Evolutionary conservation across 164 flowering plant species (phyloP).

Genomic region (Stephania japonica): DNA sequence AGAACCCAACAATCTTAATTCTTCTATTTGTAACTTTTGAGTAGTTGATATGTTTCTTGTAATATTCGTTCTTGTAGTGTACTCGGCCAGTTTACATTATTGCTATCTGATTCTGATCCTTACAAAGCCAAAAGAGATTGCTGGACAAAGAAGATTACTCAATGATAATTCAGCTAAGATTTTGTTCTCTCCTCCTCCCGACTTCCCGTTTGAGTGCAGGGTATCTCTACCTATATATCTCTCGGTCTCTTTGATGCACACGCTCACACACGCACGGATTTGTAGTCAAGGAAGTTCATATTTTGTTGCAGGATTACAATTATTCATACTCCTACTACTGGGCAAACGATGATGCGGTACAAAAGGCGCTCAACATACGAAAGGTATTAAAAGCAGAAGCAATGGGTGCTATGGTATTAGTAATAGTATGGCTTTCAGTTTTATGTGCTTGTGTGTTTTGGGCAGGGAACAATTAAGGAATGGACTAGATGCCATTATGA

Average conservation of each 20-base stretch:
- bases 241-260: background rate
- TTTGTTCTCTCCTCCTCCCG: background rate
- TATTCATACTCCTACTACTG: slow-evolving; percentile 25
- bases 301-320: slow-evolving; percentile 21
- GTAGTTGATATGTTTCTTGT: background rate
- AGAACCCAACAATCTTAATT: background rate
- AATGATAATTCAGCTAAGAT: background rate
- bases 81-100: background rate
- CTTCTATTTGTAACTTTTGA: background rate
- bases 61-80: background rate
- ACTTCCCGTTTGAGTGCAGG: background rate
- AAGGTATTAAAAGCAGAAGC: slow-evolving; percentile 27
- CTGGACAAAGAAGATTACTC: background rate
- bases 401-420: background rate
- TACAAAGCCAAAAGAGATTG: background rate
- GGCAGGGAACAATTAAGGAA: slow-evolving; percentile 17
- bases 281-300: background rate
- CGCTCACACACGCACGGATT: background rate
- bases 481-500: slow-evolving; percentile 28
- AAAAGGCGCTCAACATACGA: slow-evolving; percentile 29
- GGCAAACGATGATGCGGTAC: slow-evolving; percentile 35
- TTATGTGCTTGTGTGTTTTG: background rate
- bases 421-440: background rate
- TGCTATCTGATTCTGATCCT: background rate
- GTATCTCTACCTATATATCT: background rate